phyloP scores from a whole-genome alignment of 371 early-diverging fungal genomes.

The Rhizopus sp. region DNA sequence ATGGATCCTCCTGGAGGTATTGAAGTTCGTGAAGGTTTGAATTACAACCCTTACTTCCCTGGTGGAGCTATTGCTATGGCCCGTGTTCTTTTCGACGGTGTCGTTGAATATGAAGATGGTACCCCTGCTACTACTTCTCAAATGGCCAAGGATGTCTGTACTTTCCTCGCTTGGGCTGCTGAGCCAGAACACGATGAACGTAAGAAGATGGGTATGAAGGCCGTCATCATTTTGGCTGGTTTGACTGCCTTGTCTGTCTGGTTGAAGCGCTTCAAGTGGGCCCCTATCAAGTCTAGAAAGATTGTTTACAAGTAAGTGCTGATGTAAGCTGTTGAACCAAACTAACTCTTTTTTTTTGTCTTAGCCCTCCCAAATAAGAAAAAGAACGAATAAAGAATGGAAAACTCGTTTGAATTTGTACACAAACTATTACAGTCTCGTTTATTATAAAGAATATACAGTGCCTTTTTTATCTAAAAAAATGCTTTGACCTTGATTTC shows the following conservation, averaged over 20 bases:
- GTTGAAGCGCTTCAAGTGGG: constrained; percentile 82
- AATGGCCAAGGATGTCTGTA: constrained; percentile 96
- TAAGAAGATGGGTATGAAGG: constrained; percentile 95
- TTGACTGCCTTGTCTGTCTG: constrained; percentile 69
- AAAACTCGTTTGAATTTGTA: too few species aligned
- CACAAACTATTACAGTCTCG: not conserved
- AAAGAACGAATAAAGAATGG: not conserved
- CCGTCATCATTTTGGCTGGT: constrained; percentile 64
- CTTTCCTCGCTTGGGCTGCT: constrained; percentile 93
- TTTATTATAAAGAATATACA: not conserved
- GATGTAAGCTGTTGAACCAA: not conserved
- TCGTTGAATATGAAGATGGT: constrained; percentile 96
- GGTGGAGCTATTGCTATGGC: constrained; percentile 99
- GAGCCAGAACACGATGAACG: constrained; percentile 98
- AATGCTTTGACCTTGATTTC: constrained; percentile 3
- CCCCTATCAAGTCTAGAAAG: constrained; percentile 80
- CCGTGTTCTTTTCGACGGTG: constrained; percentile 88
- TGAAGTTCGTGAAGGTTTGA: constrained; percentile 91
- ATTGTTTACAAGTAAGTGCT: constrained; percentile 67
- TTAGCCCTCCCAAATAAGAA: constrained; percentile 25
- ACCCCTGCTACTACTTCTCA: constrained; percentile 98
- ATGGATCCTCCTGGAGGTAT: constrained; percentile 96
- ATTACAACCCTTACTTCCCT: constrained; percentile 99
- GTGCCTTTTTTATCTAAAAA: constrained; percentile 4
- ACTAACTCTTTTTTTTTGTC: not conserved